These are phyloP conservation scores for Boletellus ananiceps DNA, from an alignment of 768 basidiomycete genomes.

Conservation along the genomic window DNA sequence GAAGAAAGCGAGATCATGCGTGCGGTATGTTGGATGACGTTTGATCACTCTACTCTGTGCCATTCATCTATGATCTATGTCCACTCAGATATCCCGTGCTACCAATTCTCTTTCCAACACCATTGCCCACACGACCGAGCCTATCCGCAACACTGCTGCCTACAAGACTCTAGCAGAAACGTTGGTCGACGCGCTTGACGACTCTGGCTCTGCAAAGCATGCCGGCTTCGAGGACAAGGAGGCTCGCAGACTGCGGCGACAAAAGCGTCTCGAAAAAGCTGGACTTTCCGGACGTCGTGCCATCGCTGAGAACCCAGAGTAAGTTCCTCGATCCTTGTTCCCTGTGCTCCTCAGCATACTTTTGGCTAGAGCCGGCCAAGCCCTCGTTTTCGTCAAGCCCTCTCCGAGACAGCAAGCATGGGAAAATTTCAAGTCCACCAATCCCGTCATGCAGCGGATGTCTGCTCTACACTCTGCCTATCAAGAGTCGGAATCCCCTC, in stretches of 20 bases:
- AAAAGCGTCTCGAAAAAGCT: conserved; percentile 78
- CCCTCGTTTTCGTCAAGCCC: conserved; percentile 80
- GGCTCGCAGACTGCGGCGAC: conserved; percentile 73
- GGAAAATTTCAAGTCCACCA: conserved; percentile 75
- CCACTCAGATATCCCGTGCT: conserved; percentile 70
- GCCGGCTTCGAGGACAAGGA: conserved; percentile 97
- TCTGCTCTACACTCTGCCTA: conserved; percentile 62
- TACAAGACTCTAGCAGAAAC: conserved; percentile 91
- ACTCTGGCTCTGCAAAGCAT: conserved; percentile 88
- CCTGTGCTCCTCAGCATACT: neutral
- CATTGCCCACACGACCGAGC: conserved; percentile 87
- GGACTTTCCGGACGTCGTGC: conserved; percentile 55
- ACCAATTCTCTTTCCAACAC: conserved; percentile 82
- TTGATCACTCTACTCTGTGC: neutral
- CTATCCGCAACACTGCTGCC: conserved; percentile 92
- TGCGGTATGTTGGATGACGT: conserved; percentile 47
- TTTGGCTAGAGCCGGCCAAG: conserved; percentile 68
- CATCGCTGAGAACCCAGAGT: conserved; percentile 78
- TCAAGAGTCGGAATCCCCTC: conserved; percentile 90
- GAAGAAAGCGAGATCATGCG: conserved; percentile 94
- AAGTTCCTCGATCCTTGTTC: conserved; percentile 28
- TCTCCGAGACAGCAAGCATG: conserved; percentile 75
- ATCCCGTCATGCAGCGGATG: conserved; percentile 64
- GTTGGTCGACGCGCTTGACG: conserved; percentile 88
- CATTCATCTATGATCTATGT: neutral